Conservation (phyloP, 805 yeast species). For the Ogataea pini region DNA sequence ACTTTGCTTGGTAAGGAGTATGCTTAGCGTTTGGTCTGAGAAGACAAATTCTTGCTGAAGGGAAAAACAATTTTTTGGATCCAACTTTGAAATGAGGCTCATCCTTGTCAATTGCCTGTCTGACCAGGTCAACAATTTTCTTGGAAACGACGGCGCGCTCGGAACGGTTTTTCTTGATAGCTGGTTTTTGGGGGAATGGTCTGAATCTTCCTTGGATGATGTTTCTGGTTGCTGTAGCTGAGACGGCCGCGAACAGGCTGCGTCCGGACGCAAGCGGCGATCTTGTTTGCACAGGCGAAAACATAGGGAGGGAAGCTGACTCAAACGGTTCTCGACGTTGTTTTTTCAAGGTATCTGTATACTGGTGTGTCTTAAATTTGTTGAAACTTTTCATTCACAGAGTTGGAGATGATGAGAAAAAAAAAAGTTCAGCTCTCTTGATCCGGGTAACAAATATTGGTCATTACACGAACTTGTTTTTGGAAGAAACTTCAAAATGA, state of each 20-base stretch:
- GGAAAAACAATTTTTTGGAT: constrained; percentile 73
- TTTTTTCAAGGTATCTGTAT: too few relatives aligned
- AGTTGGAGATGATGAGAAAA: not conserved
- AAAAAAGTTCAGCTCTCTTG: not conserved
- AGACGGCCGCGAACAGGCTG: constrained; percentile 11
- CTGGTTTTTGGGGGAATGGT: constrained; percentile 30
- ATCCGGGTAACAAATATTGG: constrained; percentile 6
- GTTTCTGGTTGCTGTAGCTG: constrained; percentile 20
- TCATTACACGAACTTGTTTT: not conserved
- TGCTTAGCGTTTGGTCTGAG: constrained; percentile 93
- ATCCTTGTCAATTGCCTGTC: constrained; percentile 57
- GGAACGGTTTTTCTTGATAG: constrained; percentile 22
- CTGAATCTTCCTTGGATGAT: constrained; percentile 32
- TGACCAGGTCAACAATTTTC: constrained; percentile 29
- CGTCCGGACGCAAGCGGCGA: constrained; percentile 3
- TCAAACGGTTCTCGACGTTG: too few relatives aligned
- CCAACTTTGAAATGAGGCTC: constrained; percentile 85
- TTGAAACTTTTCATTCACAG: not conserved
- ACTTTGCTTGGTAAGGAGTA: constrained; percentile 96
- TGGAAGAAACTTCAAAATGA: constrained; percentile 4
- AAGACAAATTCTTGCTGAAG: constrained; percentile 77
- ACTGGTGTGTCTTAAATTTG: not conserved
- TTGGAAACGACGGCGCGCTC: constrained; percentile 32
- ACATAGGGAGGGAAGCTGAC: too few relatives aligned
- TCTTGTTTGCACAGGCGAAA: not conserved